These are phyloP conservation scores for Alternaria incomplexa DNA, from an alignment of 2,329 filamentous ascomycete genomes.

Conservation along the genomic window DNA sequence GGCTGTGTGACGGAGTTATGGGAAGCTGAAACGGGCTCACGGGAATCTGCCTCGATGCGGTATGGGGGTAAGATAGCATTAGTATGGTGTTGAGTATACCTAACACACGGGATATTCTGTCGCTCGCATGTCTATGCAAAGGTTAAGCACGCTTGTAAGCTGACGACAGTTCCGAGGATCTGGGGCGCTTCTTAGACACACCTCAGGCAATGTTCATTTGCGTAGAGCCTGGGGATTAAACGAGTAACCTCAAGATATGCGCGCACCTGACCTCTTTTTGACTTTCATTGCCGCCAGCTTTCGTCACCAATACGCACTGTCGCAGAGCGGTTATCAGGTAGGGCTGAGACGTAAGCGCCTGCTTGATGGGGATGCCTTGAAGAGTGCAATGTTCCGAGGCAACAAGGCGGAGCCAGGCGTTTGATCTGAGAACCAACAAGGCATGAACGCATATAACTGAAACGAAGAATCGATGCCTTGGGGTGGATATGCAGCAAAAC, in stretches of 20 bases:
- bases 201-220: not conserved
- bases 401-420: not conserved
- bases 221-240: not conserved
- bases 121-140: not conserved
- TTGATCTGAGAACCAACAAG: not conserved
- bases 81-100: not conserved
- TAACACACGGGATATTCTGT: not conserved
- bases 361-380: not conserved
- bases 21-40: not conserved
- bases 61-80: not conserved
- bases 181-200: not conserved
- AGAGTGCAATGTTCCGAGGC: constrained; percentile 2
- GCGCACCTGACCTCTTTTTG: not conserved
- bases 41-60: not conserved
- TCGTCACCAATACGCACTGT: not conserved
- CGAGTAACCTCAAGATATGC: not conserved
- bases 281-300: not conserved
- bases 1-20: not conserved
- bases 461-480: not conserved
- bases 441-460: not conserved
- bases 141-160: not conserved
- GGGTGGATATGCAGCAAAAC: not conserved
- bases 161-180: not conserved
- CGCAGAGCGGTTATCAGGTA: not conserved
- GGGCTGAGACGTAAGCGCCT: not conserved